Evolutionary conservation across 495 filamentous ascomycete genomes (phyloP).

Genomic region (Schizothecium vesticola): DNA sequence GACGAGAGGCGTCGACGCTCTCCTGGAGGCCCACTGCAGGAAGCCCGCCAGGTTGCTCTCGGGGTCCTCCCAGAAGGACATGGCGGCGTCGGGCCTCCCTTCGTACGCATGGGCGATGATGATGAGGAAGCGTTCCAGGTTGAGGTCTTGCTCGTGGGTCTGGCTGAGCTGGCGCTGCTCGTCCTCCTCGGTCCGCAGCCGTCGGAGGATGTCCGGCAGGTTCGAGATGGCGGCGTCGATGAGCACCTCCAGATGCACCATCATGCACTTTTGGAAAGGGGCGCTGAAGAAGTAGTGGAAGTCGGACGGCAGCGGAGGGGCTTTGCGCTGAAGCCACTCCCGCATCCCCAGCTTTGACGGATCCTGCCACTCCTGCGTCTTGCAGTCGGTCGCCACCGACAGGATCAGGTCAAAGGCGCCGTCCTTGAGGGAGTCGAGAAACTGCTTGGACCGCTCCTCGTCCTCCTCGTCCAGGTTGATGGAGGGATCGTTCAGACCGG

Average conservation of each 20-base stretch:
- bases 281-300: constrained; percentile 49
- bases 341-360: constrained; percentile 68
- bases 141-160: constrained; percentile 66
- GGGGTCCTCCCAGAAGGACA: constrained; percentile 81
- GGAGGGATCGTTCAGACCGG: constrained; percentile 51
- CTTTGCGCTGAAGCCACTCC: constrained; percentile 70
- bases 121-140: constrained; percentile 85
- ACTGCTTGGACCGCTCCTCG: constrained; percentile 61
- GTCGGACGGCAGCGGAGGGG: constrained; percentile 59
- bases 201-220: constrained; percentile 85
- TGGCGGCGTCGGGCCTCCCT: constrained; percentile 69
- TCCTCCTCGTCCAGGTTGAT: constrained; percentile 57
- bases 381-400: constrained; percentile 72
- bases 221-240: constrained; percentile 89
- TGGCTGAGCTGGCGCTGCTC: constrained; percentile 70
- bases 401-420: constrained; percentile 90
- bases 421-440: constrained; percentile 73
- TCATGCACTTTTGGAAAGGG: constrained; percentile 62
- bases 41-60: constrained; percentile 92
- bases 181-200: constrained; percentile 83
- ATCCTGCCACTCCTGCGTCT: constrained; percentile 68
- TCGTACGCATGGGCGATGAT: constrained; percentile 91
- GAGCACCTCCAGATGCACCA: constrained; percentile 77
- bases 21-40: constrained; percentile 86
- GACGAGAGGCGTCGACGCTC: constrained; percentile 86